phyloP scores from a whole-genome alignment of 495 filamentous ascomycete species.

The Xylaria bambusicola region DNA sequence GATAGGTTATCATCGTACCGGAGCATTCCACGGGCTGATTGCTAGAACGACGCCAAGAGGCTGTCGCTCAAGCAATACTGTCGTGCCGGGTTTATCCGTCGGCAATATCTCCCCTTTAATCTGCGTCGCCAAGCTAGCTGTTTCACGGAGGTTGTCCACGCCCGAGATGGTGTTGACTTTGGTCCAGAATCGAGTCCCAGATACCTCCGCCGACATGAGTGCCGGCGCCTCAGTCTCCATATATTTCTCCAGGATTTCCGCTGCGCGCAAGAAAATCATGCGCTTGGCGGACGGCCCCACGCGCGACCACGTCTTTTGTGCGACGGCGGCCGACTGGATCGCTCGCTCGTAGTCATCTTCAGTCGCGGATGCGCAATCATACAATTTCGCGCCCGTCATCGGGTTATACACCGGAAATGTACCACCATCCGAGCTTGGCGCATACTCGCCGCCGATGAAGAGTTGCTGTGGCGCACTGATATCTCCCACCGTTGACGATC shows the following conservation, averaged over 20 bases:
- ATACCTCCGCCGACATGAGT: constrained; percentile 44
- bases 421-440: constrained; percentile 47
- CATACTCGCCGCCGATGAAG: constrained; percentile 62
- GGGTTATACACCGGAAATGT: constrained; percentile 67
- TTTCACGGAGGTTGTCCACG: constrained; percentile 59
- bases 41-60: constrained; percentile 39
- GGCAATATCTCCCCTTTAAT: constrained; percentile 40
- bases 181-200: constrained; percentile 36
- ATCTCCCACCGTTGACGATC: neutral
- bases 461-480: constrained; percentile 45
- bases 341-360: constrained; percentile 59
- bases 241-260: constrained; percentile 63
- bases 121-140: constrained; percentile 55
- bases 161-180: constrained; percentile 56
- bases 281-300: constrained; percentile 59
- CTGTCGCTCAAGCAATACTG: constrained; percentile 31
- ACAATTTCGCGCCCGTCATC: constrained; percentile 54
- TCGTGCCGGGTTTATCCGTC: constrained; percentile 34
- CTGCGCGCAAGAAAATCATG: constrained; percentile 66
- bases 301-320: constrained; percentile 65
- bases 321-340: constrained; percentile 59
- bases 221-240: constrained; percentile 62
- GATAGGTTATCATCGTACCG: constrained; percentile 14
- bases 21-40: constrained; percentile 42
- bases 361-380: constrained; percentile 60